These are phyloP conservation scores for Cunninghamia lanceolata DNA, from an alignment of 75 land plant species.

Conservation along the genomic window DNA sequence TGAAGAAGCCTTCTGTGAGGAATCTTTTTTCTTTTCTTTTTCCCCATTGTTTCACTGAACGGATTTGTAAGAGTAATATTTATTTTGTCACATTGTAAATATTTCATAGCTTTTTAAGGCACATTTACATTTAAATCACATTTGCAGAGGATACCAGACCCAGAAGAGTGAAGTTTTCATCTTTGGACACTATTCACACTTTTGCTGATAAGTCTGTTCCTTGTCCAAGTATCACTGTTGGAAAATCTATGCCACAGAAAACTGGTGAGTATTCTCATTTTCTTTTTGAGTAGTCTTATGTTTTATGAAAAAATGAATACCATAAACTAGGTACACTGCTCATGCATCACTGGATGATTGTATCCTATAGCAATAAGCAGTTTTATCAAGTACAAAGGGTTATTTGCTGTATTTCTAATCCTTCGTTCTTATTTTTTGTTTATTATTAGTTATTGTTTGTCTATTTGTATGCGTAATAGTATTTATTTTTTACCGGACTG, in stretches of 20 bases:
- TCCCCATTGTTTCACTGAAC: too few relatives aligned
- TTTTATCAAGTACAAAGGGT: neutral
- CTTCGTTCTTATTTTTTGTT: neutral
- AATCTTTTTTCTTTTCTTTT: too few relatives aligned
- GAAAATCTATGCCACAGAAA: neutral
- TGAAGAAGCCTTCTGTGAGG: neutral
- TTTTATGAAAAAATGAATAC: neutral
- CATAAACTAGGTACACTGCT: neutral
- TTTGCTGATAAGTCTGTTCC: neutral
- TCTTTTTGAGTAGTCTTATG: neutral
- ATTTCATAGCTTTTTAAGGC: neutral
- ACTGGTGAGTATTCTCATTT: neutral
- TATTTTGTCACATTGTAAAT: neutral
- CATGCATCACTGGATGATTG: neutral
- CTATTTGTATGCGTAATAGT: neutral
- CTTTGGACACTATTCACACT: conserved; percentile 4
- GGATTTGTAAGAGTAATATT: neutral
- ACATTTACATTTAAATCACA: neutral
- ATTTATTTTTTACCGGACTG: neutral
- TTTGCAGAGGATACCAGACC: neutral
- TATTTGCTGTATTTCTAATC: neutral
- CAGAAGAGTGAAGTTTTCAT: conserved; percentile 7
- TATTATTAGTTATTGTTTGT: neutral
- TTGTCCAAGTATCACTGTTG: neutral
- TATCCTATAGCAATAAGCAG: neutral